These are phyloP conservation scores for Bothriochloa decipiens DNA, from an alignment of 176 grass and related monocot species.

Conservation along the genomic window DNA sequence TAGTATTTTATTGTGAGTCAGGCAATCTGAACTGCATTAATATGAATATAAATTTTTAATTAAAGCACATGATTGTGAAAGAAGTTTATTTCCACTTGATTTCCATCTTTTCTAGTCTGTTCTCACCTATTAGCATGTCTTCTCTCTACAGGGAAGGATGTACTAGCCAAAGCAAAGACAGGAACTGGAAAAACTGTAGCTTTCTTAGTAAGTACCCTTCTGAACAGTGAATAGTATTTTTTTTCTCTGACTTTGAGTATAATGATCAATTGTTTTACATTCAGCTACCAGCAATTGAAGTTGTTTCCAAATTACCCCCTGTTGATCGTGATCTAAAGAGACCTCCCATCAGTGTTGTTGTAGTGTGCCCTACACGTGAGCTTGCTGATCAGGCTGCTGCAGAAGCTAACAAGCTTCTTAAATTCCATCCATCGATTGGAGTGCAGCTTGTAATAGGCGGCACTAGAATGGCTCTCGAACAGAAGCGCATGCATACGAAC, in stretches of 20 bases:
- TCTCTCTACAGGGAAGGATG: constrained; percentile 82
- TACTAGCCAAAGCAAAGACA: constrained; percentile 98
- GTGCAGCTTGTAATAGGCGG: constrained; percentile 95
- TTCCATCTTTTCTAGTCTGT: constrained; percentile 11
- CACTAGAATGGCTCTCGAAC: constrained; percentile 84
- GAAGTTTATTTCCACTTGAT: not conserved
- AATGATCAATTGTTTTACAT: constrained; percentile 33
- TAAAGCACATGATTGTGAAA: not conserved
- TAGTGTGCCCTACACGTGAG: constrained; percentile 90
- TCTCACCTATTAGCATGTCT: constrained; percentile 14
- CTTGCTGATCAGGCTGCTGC: constrained; percentile 86
- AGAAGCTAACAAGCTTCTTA: constrained; percentile 87
- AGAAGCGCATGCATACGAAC: constrained; percentile 88
- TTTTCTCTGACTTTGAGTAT: not conserved
- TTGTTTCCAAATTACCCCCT: constrained; percentile 61
- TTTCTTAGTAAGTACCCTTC: constrained; percentile 76
- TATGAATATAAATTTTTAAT: not conserved
- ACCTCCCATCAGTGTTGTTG: constrained; percentile 83
- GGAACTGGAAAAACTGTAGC: constrained; percentile 98
- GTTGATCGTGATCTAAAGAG: constrained; percentile 67
- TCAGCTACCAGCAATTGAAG: constrained; percentile 89
- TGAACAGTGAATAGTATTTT: constrained; percentile 10
- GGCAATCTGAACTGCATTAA: not conserved
- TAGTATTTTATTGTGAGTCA: not conserved
- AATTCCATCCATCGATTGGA: constrained; percentile 85